phyloP scores from a whole-genome alignment of 1,284 basidiomycete genomes.

The Tetrapyrgos nigripes region DNA sequence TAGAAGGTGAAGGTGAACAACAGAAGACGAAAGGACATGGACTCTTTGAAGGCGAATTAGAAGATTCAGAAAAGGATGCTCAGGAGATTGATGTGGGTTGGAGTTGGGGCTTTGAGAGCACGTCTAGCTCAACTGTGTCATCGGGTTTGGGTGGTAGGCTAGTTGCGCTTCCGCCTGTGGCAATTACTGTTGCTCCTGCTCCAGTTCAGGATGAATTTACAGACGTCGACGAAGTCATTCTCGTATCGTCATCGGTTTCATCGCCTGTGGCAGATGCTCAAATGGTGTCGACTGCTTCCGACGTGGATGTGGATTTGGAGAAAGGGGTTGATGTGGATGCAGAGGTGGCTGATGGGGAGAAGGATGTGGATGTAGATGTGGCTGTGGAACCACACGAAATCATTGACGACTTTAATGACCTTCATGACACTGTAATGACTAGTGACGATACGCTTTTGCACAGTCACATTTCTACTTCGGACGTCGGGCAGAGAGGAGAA shows the following conservation, averaged over 20 bases:
- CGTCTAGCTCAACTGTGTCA: constrained; percentile 2
- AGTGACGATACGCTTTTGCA: background rate
- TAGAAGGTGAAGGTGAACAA: background rate
- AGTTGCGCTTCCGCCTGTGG: background rate
- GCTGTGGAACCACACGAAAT: background rate
- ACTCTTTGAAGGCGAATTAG: background rate
- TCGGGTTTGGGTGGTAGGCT: background rate
- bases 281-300: background rate
- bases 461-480: background rate
- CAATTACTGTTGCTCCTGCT: background rate
- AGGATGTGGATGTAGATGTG: background rate
- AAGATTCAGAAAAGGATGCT: background rate
- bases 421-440: background rate
- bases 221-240: background rate
- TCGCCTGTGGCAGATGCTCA: background rate
- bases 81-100: constrained; percentile 9
- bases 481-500: background rate
- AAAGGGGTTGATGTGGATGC: background rate
- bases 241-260: background rate
- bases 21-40: background rate
- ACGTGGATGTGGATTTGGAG: background rate
- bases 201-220: background rate
- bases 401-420: background rate
- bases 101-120: constrained; percentile 12
- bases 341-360: background rate